These are phyloP conservation scores for Colletotrichum sansevieriae DNA, from an alignment of 2,329 filamentous ascomycete genomes.

Conservation along the genomic window DNA sequence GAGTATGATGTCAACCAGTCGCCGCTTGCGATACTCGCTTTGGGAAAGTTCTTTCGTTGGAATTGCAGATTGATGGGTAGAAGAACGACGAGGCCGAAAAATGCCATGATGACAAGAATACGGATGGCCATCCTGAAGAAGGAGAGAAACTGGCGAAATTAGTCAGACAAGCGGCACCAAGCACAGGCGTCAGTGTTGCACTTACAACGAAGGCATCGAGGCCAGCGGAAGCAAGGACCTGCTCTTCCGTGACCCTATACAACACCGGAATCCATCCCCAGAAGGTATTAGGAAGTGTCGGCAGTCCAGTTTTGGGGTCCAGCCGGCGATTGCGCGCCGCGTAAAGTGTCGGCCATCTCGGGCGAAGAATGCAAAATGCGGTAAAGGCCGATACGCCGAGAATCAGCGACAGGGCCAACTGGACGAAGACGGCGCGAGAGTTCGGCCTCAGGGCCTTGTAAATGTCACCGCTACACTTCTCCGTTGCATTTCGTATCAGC, in stretches of 20 bases:
- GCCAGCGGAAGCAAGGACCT: conserved; percentile 89
- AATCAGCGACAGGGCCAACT: conserved; percentile 78
- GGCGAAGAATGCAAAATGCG: conserved; percentile 84
- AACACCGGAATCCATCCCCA: conserved; percentile 94
- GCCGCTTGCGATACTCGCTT: not conserved
- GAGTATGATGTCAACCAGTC: not conserved
- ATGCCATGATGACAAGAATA: conserved; percentile 82
- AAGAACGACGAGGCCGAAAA: conserved; percentile 85
- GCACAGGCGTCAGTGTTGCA: conserved; percentile 39
- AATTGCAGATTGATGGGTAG: conserved; percentile 86
- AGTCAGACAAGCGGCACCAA: not conserved
- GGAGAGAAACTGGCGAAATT: conserved; percentile 73
- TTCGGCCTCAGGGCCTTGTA: conserved; percentile 45
- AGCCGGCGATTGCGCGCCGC: conserved; percentile 86
- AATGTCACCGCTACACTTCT: conserved; percentile 45
- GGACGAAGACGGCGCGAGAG: conserved; percentile 62
- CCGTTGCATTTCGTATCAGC: conserved; percentile 25
- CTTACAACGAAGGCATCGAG: conserved; percentile 92
- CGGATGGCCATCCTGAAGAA: conserved; percentile 97
- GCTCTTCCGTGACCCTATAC: conserved; percentile 87
- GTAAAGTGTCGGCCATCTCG: conserved; percentile 92
- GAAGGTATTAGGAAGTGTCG: conserved; percentile 83
- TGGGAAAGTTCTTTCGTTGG: conserved; percentile 45
- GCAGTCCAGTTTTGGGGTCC: conserved; percentile 71
- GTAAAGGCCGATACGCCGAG: conserved; percentile 80